These are phyloP conservation scores for Sclerotinia borealis DNA, from an alignment of 2,329 filamentous ascomycete species.

Conservation along the genomic window DNA sequence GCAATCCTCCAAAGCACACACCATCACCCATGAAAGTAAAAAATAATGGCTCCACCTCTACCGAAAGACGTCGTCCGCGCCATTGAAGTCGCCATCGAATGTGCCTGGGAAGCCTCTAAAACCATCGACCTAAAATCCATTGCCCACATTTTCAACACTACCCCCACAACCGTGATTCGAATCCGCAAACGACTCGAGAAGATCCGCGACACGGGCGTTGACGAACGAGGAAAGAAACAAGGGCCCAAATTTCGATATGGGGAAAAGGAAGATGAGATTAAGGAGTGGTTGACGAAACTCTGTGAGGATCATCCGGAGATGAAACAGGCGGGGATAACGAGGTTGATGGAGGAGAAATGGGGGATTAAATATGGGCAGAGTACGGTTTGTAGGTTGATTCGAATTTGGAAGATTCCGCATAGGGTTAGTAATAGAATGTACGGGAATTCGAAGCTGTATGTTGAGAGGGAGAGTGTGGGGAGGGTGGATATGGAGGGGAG, in stretches of 20 bases:
- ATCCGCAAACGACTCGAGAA: constrained; percentile 15
- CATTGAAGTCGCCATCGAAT: constrained; percentile 16
- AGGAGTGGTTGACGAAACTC: constrained; percentile 8
- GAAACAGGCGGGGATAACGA: constrained; percentile 11
- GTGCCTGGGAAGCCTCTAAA: background rate
- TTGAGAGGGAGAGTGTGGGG: background rate
- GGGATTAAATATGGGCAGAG: background rate
- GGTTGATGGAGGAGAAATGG: background rate
- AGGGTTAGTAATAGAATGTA: background rate
- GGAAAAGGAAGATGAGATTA: constrained; percentile 10
- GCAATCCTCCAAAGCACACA: rapidly evolving
- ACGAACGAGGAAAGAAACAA: constrained; percentile 15
- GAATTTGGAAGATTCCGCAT: background rate
- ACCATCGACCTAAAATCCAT: constrained; percentile 5
- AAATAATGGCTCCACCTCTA: background rate
- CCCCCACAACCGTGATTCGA: constrained; percentile 14
- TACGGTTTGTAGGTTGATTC: background rate
- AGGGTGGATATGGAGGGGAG: background rate
- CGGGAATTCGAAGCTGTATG: background rate
- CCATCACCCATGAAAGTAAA: background rate
- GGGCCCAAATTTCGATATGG: constrained; percentile 15
- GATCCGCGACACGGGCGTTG: constrained; percentile 15
- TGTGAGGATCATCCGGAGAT: constrained; percentile 13
- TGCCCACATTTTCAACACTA: constrained; percentile 16
- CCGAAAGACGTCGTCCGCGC: constrained; percentile 6